phyloP scores from a whole-genome alignment of 768 basidiomycete species.

The Russula abietina region DNA sequence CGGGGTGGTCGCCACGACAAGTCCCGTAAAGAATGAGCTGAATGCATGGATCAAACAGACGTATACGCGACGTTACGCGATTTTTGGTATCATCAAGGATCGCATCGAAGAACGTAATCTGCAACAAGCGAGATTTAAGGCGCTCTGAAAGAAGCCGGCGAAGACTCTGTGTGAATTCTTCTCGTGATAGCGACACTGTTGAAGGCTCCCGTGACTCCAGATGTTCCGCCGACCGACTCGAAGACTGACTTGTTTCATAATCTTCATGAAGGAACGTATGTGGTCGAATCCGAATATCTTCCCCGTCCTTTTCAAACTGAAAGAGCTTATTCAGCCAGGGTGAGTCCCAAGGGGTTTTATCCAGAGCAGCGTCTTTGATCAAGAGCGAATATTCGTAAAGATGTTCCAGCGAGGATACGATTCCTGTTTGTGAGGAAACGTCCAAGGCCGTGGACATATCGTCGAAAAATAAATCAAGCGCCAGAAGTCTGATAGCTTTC shows the following conservation, averaged over 20 bases:
- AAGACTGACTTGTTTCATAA: background rate
- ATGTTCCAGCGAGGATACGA: conserved; percentile 8
- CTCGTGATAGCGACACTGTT: background rate
- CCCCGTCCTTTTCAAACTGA: conserved; percentile 10
- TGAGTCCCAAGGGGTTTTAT: conserved; percentile 14
- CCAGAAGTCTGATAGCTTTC: conserved; percentile 7
- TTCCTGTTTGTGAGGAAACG: conserved; percentile 5
- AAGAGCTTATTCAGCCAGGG: conserved; percentile 13
- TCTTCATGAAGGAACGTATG: conserved; percentile 4
- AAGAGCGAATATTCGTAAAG: conserved; percentile 12
- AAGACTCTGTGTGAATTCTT: background rate
- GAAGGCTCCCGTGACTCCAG: background rate
- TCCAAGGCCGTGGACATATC: conserved; percentile 15
- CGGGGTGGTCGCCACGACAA: conserved; percentile 37
- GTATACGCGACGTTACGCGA: background rate
- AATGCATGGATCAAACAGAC: conserved; percentile 15
- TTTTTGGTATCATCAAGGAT: too few relatives aligned
- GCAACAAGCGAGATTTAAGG: conserved; percentile 6
- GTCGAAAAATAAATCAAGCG: conserved; percentile 13
- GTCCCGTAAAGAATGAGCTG: conserved; percentile 32
- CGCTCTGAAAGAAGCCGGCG: background rate
- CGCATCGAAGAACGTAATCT: too few relatives aligned
- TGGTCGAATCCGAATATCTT: background rate
- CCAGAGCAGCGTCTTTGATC: conserved; percentile 7
- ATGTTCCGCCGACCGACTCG: background rate